A percentile compares a stretch with the other conserved stretches of the same genome.
These are phyloP conservation scores for Emmonsiellopsis sp. DNA, from an alignment of 2,329 filamentous ascomycete genomes.

Conservation along the genomic window DNA sequence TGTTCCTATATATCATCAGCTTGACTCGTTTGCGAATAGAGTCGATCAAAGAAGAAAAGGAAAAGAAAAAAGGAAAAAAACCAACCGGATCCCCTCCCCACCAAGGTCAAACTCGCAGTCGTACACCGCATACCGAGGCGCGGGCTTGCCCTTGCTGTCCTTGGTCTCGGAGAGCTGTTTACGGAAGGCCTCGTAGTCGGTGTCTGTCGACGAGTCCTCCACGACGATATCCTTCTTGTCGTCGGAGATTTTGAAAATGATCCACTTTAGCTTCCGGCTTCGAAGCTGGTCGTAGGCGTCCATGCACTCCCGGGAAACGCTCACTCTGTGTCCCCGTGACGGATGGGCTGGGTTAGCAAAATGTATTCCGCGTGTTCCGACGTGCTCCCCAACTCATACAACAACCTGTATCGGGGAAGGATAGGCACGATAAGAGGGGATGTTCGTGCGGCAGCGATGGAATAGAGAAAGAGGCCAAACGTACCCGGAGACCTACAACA, in stretches of 20 bases:
- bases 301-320: conserved; percentile 38
- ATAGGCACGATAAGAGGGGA: too few relatives aligned
- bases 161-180: conserved; percentile 34
- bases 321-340: conserved; percentile 26
- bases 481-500: neutral
- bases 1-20: conserved; percentile 27
- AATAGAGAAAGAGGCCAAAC: neutral
- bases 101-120: conserved; percentile 41
- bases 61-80: neutral
- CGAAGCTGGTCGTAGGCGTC: conserved; percentile 37
- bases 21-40: neutral
- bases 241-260: conserved; percentile 44
- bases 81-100: conserved; percentile 32
- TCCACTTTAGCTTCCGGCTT: conserved; percentile 37
- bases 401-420: too few relatives aligned
- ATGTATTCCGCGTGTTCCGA: too few relatives aligned
- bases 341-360: neutral
- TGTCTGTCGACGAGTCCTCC: conserved; percentile 34
- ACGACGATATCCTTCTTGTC: conserved; percentile 41
- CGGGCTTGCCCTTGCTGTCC: conserved; percentile 33
- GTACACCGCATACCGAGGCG: conserved; percentile 41
- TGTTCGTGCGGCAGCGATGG: neutral
- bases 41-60: conserved; percentile 6
- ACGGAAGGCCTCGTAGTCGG: conserved; percentile 41
- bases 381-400: too few relatives aligned